Evolutionary conservation across 768 basidiomycete species (phyloP), one percentile per base, ranked within the genome.

Genomic region (Crucibulum laeve): DNA sequence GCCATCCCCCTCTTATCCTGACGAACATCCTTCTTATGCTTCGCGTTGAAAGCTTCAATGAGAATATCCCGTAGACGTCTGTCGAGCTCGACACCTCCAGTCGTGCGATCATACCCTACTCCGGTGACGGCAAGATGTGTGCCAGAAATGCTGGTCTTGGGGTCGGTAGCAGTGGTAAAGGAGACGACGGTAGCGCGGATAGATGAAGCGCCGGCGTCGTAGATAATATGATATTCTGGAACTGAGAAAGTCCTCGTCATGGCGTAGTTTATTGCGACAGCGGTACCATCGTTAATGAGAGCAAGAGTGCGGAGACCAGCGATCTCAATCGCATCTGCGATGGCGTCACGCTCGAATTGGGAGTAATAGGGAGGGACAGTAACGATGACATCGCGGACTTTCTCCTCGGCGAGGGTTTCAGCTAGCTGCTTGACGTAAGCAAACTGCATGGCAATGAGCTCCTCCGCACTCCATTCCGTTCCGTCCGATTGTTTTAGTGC

Each of bases 251-350:
- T 74, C 38, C 95, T 80, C 1, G 93, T 92, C 92, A 98, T 96
- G 33, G 96, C 96, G 57, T 90, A 99, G 69, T 99, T 99, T 53
- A 98, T 76, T 11, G 92, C 96, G n/a, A 94, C 86, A 2, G 93
- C 91, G 0, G 90, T 82, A 21, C 95, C 95, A 53, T 99, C 96
- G 53, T 93, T 87, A 42, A 99, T 79, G 46, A 98, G 72, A 0
- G 89, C 84, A 24, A 97, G 69, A 1, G 87, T 83, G 21, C 78
- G 79, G 36, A 99, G 67, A 2, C 94, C 96, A 13, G 93, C 82
- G 35, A 98, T 80, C 56, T 96, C 95, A 25, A 93, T 77, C 13
- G 95, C 92, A 61, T 97, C 95, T 22, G 82, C 80, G 28, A 98
- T 77, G 2, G 95, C 89, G 62, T 93, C 87, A 10, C 94, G 82